Evolutionary conservation across 768 basidiomycete genomes (phyloP).

Genomic region (Lentinus tigrinus): DNA sequence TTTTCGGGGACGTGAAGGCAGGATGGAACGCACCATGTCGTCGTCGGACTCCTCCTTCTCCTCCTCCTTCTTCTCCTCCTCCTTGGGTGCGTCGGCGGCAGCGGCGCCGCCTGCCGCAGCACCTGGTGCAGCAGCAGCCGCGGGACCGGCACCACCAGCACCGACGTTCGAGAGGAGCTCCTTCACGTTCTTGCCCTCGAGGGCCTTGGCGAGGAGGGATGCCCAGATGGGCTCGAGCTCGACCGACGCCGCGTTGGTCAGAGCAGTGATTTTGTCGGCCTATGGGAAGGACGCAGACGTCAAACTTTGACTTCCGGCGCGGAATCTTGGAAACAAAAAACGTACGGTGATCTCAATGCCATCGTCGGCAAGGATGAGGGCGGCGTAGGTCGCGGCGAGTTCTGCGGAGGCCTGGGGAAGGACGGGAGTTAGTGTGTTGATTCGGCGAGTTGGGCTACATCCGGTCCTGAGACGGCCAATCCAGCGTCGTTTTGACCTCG

Average conservation of each 20-base stretch:
- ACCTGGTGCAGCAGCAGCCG: conserved; percentile 58
- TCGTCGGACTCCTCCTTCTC: conserved; percentile 90
- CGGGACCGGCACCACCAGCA: conserved; percentile 77
- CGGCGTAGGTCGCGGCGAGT: conserved; percentile 93
- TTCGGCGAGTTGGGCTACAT: conserved; percentile 3
- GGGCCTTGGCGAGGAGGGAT: conserved; percentile 91
- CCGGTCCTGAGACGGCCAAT: conserved; percentile 3
- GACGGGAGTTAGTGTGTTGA: not conserved
- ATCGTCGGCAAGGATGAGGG: conserved; percentile 98
- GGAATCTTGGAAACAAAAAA: conserved; percentile 19
- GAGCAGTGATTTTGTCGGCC: conserved; percentile 90
- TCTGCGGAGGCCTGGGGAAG: conserved; percentile 55
- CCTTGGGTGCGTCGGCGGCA: conserved; percentile 69
- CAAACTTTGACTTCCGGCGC: not conserved
- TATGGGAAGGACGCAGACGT: conserved; percentile 31
- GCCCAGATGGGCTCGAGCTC: conserved; percentile 99
- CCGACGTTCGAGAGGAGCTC: conserved; percentile 95
- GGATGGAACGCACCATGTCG: conserved; percentile 64
- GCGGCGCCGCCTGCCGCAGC: conserved; percentile 59
- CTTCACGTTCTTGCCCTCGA: conserved; percentile 97
- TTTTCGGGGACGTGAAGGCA: not conserved
- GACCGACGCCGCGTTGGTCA: conserved; percentile 79
- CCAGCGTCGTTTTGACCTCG: not conserved
- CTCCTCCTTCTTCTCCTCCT: conserved; percentile 83
- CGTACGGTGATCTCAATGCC: conserved; percentile 95